A percentile compares a stretch with the other conserved stretches of the same genome.
Evolutionary conservation across 305 asterid species (phyloP).

Genomic region (Coffea humblotiana): DNA sequence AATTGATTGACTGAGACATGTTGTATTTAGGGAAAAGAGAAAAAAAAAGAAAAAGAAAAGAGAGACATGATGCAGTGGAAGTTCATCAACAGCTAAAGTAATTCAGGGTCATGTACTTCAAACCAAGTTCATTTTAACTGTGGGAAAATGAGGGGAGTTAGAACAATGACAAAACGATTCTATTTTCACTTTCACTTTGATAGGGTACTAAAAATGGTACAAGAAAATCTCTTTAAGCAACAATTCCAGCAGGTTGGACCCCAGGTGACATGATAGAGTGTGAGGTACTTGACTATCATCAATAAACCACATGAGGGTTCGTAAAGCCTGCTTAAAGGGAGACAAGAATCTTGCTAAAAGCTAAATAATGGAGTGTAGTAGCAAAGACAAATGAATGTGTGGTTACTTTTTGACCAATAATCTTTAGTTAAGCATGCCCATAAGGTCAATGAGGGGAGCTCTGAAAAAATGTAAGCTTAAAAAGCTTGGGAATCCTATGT

Average conservation of each 20-base stretch:
- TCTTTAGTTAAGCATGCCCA: constrained; percentile 46
- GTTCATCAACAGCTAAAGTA: neutral
- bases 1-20: neutral
- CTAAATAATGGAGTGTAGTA: constrained; percentile 72
- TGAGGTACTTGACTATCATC: constrained; percentile 29
- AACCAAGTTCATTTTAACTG: neutral
- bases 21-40: too few species aligned
- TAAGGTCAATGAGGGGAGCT: constrained; percentile 64
- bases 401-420: constrained; percentile 77
- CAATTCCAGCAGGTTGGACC: constrained; percentile 21
- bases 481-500: constrained; percentile 83
- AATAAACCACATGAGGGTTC: constrained; percentile 44
- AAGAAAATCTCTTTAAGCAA: constrained; percentile 10
- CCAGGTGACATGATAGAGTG: constrained; percentile 18
- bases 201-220: neutral
- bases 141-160: neutral
- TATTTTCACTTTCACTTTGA: neutral
- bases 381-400: constrained; percentile 55
- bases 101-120: neutral
- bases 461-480: constrained; percentile 36
- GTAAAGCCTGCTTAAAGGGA: constrained; percentile 67
- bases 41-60: too few species aligned
- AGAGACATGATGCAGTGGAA: too few species aligned
- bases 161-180: neutral
- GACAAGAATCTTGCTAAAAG: constrained; percentile 84